Evolutionary conservation across 306 rosid species (phyloP).

Genomic region (Vigna mungo): DNA sequence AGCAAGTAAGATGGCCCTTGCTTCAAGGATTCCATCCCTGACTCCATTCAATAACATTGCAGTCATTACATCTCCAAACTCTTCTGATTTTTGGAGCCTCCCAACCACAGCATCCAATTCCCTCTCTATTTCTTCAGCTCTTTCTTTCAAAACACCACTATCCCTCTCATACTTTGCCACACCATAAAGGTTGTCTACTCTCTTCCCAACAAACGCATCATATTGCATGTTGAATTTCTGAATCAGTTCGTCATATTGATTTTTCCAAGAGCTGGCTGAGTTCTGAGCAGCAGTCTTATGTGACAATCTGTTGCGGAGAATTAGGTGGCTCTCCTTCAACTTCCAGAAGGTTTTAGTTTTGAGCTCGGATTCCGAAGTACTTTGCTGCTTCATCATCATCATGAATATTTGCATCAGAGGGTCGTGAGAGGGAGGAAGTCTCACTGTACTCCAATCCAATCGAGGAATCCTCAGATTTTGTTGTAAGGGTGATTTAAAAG

Average conservation of each 20-base stretch:
- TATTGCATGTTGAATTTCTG: neutral
- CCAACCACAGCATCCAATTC: neutral
- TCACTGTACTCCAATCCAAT: too few relatives aligned
- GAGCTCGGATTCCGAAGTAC: neutral
- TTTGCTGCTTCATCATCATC: neutral
- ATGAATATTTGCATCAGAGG: too few relatives aligned
- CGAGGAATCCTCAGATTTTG: too few relatives aligned
- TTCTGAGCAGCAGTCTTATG: neutral
- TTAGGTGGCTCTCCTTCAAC: neutral
- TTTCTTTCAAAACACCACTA: neutral
- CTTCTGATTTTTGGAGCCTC: neutral
- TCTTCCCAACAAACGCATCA: neutral
- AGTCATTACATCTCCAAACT: neutral
- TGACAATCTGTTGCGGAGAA: neutral
- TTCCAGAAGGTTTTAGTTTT: neutral
- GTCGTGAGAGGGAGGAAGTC: too few relatives aligned
- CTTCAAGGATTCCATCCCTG: neutral
- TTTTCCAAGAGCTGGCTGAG: neutral
- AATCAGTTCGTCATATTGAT: neutral
- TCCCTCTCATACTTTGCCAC: neutral
- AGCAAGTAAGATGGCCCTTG: neutral
- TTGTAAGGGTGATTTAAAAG: too few relatives aligned
- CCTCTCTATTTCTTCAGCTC: neutral
- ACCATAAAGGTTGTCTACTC: too few relatives aligned
- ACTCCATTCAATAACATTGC: neutral